These are phyloP conservation scores for Phytophthora gonapodyides DNA, from an alignment of 352 stramenopile species.

Conservation along the genomic window DNA sequence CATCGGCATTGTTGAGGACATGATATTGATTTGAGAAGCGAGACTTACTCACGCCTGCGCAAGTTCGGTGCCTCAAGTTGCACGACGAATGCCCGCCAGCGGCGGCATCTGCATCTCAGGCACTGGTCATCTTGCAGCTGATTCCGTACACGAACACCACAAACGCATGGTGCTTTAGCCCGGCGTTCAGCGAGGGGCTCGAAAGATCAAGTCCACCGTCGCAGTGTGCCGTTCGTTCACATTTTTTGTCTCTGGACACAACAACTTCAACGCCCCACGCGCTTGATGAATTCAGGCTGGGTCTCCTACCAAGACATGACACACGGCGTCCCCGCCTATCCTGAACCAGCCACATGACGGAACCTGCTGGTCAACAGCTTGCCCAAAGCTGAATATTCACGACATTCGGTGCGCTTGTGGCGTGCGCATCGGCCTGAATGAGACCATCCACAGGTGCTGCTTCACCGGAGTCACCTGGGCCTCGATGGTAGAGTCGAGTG, in stretches of 20 bases:
- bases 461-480: not conserved
- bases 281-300: slow-evolving; percentile 17
- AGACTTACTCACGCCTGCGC: slow-evolving; percentile 2
- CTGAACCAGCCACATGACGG: slow-evolving; percentile 17
- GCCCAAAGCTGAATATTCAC: not conserved
- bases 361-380: slow-evolving; percentile 16
- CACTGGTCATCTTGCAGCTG: slow-evolving; percentile 1
- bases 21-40: slow-evolving; percentile 1
- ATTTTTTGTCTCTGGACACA: not conserved
- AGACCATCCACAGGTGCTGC: not conserved
- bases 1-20: not conserved
- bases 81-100: too few relatives aligned
- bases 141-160: not conserved
- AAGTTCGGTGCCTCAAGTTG: slow-evolving; percentile 2
- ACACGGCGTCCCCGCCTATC: slow-evolving; percentile 2
- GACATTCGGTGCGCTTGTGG: slow-evolving; percentile 7
- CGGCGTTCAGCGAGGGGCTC: not conserved
- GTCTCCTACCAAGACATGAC: slow-evolving; percentile 10
- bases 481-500: slow-evolving; percentile 17
- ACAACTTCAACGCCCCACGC: slow-evolving; percentile 13
- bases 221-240: not conserved
- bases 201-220: slow-evolving; percentile 5
- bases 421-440: slow-evolving; percentile 10
- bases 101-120: not conserved
- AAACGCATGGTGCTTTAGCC: not conserved